Evolutionary conservation across 768 basidiomycete genomes (phyloP).

Genomic region (Lactifluus echinatus): DNA sequence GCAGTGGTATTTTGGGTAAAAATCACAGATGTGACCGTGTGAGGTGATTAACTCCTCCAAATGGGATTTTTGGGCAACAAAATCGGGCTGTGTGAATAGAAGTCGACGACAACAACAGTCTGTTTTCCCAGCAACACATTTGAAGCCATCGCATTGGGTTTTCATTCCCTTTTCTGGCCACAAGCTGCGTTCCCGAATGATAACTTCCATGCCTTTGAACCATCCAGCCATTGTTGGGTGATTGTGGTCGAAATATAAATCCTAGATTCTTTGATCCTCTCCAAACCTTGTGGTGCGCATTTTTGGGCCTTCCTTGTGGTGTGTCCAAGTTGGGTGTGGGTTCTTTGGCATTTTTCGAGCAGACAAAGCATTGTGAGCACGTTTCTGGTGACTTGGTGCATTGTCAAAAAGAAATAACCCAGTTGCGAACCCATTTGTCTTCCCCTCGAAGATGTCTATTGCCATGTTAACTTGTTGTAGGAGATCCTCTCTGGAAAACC

Average conservation of each 20-base stretch:
- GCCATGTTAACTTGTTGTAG: not conserved
- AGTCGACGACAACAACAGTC: not conserved
- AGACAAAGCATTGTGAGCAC: slow-evolving; percentile 13
- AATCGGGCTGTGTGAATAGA: not conserved
- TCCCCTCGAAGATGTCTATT: not conserved
- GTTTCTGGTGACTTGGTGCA: slow-evolving; percentile 25
- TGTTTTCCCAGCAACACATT: not conserved
- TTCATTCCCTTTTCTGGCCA: not conserved
- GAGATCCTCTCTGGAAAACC: slow-evolving; percentile 21
- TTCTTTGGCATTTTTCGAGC: too few species aligned
- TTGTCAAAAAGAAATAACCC: slow-evolving; percentile 21
- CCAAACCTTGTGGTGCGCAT: not conserved
- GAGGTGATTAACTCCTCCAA: not conserved
- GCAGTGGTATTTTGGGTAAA: not conserved
- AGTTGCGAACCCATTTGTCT: not conserved
- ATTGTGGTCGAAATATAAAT: not conserved
- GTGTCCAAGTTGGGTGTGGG: not conserved
- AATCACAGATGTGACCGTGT: not conserved
- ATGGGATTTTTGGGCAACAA: not conserved
- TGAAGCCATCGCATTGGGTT: not conserved
- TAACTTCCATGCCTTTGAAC: not conserved
- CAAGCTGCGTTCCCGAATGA: not conserved
- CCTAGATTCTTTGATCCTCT: too few species aligned
- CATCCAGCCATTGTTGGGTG: not conserved
- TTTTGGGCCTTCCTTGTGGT: not conserved